phyloP scores from a whole-genome alignment of 345 rosid species.

The Rhizophora mangle region DNA sequence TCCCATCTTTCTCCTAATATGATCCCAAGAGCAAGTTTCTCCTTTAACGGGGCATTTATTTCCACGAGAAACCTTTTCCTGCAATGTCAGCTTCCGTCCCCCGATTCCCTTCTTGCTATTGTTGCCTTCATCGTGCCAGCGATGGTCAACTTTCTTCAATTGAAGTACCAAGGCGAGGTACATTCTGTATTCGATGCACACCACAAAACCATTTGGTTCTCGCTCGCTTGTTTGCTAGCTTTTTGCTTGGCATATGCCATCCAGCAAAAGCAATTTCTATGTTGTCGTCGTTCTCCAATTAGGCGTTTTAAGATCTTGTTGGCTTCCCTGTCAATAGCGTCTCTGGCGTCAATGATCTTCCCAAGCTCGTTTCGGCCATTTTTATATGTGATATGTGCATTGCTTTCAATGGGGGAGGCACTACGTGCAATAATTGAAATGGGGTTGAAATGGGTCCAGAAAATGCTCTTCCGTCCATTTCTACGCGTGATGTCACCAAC shows the following conservation, averaged over 20 bases:
- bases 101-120: background rate
- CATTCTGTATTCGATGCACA: background rate
- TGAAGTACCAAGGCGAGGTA: background rate
- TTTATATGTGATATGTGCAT: background rate
- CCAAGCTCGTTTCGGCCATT: background rate
- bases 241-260: background rate
- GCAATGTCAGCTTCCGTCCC: background rate
- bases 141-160: slow-evolving; percentile 1
- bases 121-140: background rate
- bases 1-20: too few species aligned
- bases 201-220: background rate
- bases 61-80: too few species aligned
- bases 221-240: background rate
- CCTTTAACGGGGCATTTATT: too few species aligned
- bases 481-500: background rate
- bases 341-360: background rate
- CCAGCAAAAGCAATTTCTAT: background rate
- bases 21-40: too few species aligned
- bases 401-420: background rate
- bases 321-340: background rate
- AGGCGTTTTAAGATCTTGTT: background rate
- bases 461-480: background rate
- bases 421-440: background rate
- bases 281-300: background rate
- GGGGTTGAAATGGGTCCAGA: background rate